These are phyloP conservation scores for Stramenopiles sp. DNA, from an alignment of 352 stramenopile species.

Conservation along the genomic window DNA sequence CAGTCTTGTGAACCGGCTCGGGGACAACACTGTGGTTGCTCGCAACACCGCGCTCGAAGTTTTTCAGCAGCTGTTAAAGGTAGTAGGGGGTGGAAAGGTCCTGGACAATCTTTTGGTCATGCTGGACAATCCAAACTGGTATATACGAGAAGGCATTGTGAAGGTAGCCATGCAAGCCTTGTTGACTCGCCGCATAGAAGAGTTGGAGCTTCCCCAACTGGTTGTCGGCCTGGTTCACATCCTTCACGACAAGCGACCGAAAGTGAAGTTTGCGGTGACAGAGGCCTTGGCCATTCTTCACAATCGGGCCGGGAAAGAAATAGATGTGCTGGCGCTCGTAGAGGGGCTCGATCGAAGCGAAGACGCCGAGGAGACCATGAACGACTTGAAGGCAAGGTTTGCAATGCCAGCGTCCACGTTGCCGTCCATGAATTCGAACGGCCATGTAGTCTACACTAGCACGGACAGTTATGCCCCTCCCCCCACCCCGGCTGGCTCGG, in stretches of 20 bases:
- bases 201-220: background rate
- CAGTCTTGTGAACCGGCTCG: background rate
- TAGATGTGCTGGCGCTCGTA: background rate
- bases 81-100: background rate
- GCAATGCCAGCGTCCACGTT: background rate
- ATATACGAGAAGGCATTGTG: background rate
- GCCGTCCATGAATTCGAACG: background rate
- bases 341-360: background rate
- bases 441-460: background rate
- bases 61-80: background rate
- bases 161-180: slow-evolving; percentile 1
- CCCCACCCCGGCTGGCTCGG: background rate
- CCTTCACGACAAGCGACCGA: background rate
- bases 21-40: background rate
- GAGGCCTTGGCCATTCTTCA: background rate
- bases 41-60: background rate
- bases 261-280: background rate
- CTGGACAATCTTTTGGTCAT: background rate
- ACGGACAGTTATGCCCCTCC: background rate
- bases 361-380: background rate
- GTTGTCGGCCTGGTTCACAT: background rate
- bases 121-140: background rate
- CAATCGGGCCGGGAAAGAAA: background rate
- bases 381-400: background rate
- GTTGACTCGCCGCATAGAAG: background rate